Conservation (phyloP, 176 grass and related monocot genomes). For the Lolium multiflorum region DNA sequence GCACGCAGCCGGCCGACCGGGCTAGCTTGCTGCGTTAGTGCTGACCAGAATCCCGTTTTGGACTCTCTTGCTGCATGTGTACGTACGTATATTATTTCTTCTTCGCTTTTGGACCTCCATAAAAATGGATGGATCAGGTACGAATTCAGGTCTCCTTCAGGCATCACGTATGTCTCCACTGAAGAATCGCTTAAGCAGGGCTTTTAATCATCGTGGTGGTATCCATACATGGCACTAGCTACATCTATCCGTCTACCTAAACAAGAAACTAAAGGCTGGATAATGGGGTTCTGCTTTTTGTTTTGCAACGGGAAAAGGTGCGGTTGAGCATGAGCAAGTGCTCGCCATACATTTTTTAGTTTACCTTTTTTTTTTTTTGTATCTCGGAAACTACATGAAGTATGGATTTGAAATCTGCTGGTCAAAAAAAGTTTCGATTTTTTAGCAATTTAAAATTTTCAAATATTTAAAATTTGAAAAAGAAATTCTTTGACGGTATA, state of each 20-base stretch:
- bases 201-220: slow-evolving; percentile 9
- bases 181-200: background rate
- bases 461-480: too few relatives aligned
- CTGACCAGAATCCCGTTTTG: slow-evolving; percentile 1
- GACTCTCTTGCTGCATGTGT: background rate
- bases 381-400: too few relatives aligned
- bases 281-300: too few relatives aligned
- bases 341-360: too few relatives aligned
- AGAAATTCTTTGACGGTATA: too few relatives aligned
- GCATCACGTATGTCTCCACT: background rate
- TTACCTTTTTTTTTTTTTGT: too few relatives aligned
- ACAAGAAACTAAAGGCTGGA: too few relatives aligned
- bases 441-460: too few relatives aligned
- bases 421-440: too few relatives aligned
- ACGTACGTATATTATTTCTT: background rate
- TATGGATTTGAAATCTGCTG: too few relatives aligned
- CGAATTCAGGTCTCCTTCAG: slow-evolving; percentile 20
- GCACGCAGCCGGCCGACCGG: background rate
- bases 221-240: slow-evolving; percentile 13
- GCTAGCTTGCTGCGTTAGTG: slow-evolving; percentile 29
- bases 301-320: too few relatives aligned
- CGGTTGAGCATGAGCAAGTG: too few relatives aligned
- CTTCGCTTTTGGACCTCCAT: background rate
- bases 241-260: background rate
- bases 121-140: slow-evolving; percentile 25